Conservation (phyloP, 305 asterid genomes). For the Coffea humblotiana region DNA sequence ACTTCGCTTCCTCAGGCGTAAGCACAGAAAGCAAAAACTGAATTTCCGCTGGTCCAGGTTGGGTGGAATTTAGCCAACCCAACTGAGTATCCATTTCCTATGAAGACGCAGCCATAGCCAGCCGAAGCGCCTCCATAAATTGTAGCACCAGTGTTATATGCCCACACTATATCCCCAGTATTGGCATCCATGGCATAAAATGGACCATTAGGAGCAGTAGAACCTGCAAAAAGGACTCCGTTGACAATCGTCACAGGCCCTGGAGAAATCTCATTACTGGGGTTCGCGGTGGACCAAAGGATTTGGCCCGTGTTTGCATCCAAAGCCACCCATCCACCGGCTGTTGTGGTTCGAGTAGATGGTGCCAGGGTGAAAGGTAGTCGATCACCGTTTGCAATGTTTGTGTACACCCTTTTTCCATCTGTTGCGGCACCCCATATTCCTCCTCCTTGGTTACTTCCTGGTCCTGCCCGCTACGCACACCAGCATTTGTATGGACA, state of each 20-base stretch:
- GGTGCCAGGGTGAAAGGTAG: slow-evolving; percentile 54
- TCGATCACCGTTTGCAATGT: slow-evolving; percentile 44
- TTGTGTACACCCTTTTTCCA: slow-evolving; percentile 56
- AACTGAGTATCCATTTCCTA: slow-evolving; percentile 68
- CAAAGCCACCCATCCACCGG: slow-evolving; percentile 82
- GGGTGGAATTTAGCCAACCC: slow-evolving; percentile 57
- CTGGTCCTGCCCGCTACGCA: slow-evolving; percentile 63
- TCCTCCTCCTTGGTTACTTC: slow-evolving; percentile 66
- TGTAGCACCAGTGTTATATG: slow-evolving; percentile 56
- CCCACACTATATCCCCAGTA: slow-evolving; percentile 58
- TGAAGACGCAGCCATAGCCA: slow-evolving; percentile 59
- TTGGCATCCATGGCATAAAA: slow-evolving; percentile 61
- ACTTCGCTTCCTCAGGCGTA: not conserved
- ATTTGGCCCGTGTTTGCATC: slow-evolving; percentile 58
- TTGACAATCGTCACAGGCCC: slow-evolving; percentile 21
- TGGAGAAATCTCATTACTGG: slow-evolving; percentile 14
- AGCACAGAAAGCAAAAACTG: slow-evolving; percentile 61
- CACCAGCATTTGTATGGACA: not conserved
- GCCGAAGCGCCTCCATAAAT: slow-evolving; percentile 72
- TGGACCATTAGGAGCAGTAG: slow-evolving; percentile 58
- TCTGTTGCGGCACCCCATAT: slow-evolving; percentile 83
- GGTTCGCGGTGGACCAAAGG: slow-evolving; percentile 33
- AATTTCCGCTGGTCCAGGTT: slow-evolving; percentile 66
- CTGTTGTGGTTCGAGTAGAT: slow-evolving; percentile 45
- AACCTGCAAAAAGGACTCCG: slow-evolving; percentile 37